Base-by-base conservation (phyloP, 2,329 filamentous ascomycete species). In the Clarireedia paspali region DNA sequence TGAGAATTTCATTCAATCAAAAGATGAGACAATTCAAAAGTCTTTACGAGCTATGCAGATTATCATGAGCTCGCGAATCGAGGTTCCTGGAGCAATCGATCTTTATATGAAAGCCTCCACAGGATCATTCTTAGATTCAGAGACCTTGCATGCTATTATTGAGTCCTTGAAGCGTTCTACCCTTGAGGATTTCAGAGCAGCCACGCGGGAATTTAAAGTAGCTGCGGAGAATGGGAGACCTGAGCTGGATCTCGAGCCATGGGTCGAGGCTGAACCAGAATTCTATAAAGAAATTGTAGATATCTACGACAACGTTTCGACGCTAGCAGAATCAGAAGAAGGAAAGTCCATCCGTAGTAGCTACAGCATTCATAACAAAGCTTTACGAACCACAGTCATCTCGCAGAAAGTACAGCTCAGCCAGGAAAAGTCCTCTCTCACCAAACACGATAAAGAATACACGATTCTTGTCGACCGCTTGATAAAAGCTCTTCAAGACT, bases 321-420 rank as follows among this genome's bases (percentile, higher is more conserved):
- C 65, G 12, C 65, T 77, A 23, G 65, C 71, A 36, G 71, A 70
- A 45, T 75, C 80, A 15, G 70, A 73, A 46, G 67, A 73, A 4
- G 72, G 75, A 9, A 74, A 73, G 39, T 71, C 76, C 4, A 76
- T 95, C 30, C 83, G 85, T 59, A 95, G 85, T 71, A 86, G 85
- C 67, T 88, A 94, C 69, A 85, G 85, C 63, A 78, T 86, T 10
- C 84, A 86, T 60, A 81, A 80, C 71, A 84, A 83, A 61, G 83
- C 87, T 45, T 72, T 89, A 42, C 79, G 89, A 46, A 89, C 88
- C 1, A 92, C 89, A 0, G 82, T 92, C 34, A 83, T 92, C 50
- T 88, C 88, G 15, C 88, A 92, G 66, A 88, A 88, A 67, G 88
- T 94, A 17, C 85, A 91, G 65, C 76, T 94, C 42, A 89, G 86